Percentiles rank a stretch among this genome's conserved stretches.
Conservation (phyloP, 2,329 filamentous ascomycete genomes). For the Fusarium siculi region DNA sequence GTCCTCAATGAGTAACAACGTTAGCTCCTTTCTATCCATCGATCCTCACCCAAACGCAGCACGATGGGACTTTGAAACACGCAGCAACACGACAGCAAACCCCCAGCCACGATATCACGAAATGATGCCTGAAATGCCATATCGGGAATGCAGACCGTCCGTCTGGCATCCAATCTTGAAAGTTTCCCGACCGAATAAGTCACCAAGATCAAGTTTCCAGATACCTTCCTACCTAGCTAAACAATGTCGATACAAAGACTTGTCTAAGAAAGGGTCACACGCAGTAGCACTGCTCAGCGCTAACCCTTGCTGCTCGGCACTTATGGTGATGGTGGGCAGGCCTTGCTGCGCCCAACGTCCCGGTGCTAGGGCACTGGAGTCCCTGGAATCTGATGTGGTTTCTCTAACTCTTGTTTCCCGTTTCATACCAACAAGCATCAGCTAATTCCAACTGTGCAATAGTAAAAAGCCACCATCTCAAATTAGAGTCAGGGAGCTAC, state of each 20-base stretch:
- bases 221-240: neutral
- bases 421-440: constrained; percentile 19
- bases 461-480: constrained; percentile 19
- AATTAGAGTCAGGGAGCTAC: constrained; percentile 16
- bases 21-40: neutral
- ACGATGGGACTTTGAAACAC: constrained; percentile 23
- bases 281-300: constrained; percentile 20
- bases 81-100: neutral
- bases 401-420: constrained; percentile 28
- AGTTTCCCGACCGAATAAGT: neutral
- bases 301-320: constrained; percentile 39
- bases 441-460: constrained; percentile 4
- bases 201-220: neutral
- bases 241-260: neutral
- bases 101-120: neutral
- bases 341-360: constrained; percentile 38
- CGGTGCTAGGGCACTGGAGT: constrained; percentile 26
- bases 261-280: constrained; percentile 25
- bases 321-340: constrained; percentile 34
- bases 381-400: constrained; percentile 14
- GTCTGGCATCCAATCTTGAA: neutral
- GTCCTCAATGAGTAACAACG: constrained; percentile 12
- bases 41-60: neutral
- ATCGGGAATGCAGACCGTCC: neutral
- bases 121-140: constrained; percentile 22